A percentile compares a stretch with the other conserved stretches of the same genome.
These are phyloP conservation scores for Vigna unguiculata DNA, from an alignment of 306 rosid species.

Conservation along the genomic window DNA sequence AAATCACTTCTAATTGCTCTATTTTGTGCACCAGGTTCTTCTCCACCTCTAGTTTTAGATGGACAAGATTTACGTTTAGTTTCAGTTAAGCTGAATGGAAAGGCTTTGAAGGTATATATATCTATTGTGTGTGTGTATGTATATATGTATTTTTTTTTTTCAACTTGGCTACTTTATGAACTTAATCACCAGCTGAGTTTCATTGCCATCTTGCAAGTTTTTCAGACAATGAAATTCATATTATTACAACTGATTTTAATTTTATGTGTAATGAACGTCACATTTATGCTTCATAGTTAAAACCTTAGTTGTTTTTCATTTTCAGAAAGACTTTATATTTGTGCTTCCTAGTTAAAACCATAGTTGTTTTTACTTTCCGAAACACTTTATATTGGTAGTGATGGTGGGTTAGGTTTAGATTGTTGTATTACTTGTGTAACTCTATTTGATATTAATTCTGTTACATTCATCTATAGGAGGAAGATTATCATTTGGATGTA, in stretches of 20 bases:
- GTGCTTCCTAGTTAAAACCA: constrained; percentile 23
- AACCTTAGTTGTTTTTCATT: constrained; percentile 26
- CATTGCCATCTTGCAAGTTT: constrained; percentile 27
- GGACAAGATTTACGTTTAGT: constrained; percentile 75
- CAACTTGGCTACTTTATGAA: constrained; percentile 12
- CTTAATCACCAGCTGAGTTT: constrained; percentile 26
- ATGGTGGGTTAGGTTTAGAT: constrained; percentile 2
- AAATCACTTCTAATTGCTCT: constrained; percentile 17
- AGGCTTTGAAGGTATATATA: constrained; percentile 69
- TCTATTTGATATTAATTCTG: constrained; percentile 27
- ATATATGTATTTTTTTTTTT: neutral
- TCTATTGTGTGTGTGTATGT: too few species aligned
- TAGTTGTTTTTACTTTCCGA: constrained; percentile 23
- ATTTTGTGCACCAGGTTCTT: constrained; percentile 63
- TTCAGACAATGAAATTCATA: constrained; percentile 21
- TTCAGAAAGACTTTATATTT: constrained; percentile 13
- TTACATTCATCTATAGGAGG: constrained; percentile 60
- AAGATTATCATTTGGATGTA: constrained; percentile 67
- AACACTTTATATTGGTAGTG: constrained; percentile 12
- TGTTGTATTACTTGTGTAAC: constrained; percentile 35
- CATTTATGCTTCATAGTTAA: constrained; percentile 25
- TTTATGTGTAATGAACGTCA: neutral
- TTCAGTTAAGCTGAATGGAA: constrained; percentile 70
- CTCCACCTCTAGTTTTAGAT: constrained; percentile 75
- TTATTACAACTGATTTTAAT: neutral